Evolutionary conservation across 1,284 basidiomycete genomes (phyloP), one percentile per base, ranked within the genome.

Genomic region (Cutaneotrichosporon curvatum): DNA sequence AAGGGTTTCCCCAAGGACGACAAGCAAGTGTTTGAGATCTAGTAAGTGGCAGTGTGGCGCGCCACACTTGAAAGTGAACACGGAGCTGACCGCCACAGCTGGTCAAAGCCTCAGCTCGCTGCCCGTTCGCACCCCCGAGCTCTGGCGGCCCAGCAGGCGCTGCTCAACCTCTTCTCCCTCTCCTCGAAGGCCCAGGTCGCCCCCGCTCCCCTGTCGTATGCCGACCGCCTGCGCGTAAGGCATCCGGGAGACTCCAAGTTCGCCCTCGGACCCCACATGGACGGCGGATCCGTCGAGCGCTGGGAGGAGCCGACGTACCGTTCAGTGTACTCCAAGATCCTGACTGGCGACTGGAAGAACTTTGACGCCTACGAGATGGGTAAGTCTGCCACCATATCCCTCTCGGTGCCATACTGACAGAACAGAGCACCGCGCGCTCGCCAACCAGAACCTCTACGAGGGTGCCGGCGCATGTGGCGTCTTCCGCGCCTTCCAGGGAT

Each of bases 111-210:
- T 7, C 83, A 85, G 65, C 75, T 80, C 1, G 76, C 79, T 59
- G 85, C 85, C 6, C 79, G 85, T 18, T 76, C 82, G 4, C 84
- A 88, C 59, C 82, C 83, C 1, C 82, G 85, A 42, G 72, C 84
- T n/a, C 71, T 88, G 10, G 76, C 76, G 15, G 76, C 62, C 10
- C 67, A 71, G 42, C 70, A 68, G 33, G 74, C 73, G 7, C 73
- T 86, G 10, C 73, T 82, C n/a, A 73, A 73, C 4, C 74, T 85
- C 19, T 85, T 82, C 78, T 75, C 79, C 50, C 46, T 61, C n/a
- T 68, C 63, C 2, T 74, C 79, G 12, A 36, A 43, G 1, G 19
- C 42, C 1, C 77, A 78, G 15, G 71, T 82, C 34, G 77, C 76
- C 45, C 74, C 85, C 21, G 79, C 75, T 1, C 83, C 84, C 0